Evolutionary conservation across 345 rosid genomes (phyloP), one percentile per base, ranked within the genome.

Genomic region (Combretum micranthum): DNA sequence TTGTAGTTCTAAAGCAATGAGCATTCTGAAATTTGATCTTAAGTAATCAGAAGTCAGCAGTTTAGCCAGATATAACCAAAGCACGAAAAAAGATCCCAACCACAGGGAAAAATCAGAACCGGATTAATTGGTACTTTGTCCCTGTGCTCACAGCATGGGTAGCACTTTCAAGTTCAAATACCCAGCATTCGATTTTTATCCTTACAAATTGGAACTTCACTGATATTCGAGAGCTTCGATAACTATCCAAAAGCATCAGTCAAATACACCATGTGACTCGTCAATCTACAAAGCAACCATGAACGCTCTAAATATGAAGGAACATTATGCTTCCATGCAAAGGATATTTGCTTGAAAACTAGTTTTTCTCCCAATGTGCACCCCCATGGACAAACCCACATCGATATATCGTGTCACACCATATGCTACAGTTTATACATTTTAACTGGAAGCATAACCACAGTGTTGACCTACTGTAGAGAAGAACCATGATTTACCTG

Each of bases 401-500:
- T 32, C 9, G 39, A 32, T 11, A 32, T 4, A 7, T 7, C 39
- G 9, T 32, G 39, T 32, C 39, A 32, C 6, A 32, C 39, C 39
- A 32, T 18, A 49, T 52, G 26, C 15, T 37, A 37, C 14, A 52
- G 10, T 52, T 52, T 22, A 22, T 22, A 25, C 16, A 50, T 26
- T 12, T 50, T 50, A 50, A 52, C 56, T 42, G 37, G 56, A 52
- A 25, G 56, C 56, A 52, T 19, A 52, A 15, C 15, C 42, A 13
- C 9, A 52, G 43, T 2, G 43, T 13, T 25, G 42, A 52, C 37
- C 20, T 22, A 5, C 42, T 22, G 37, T 52, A 25, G 8, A 20
- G 56, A 22, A 22, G 56, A 18, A 52, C 43, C 56, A 13, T 52
- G 42, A 52, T 52, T 52, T 52, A 52, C 56, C 56, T 52, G 56